Evolutionary conservation across 768 basidiomycete genomes (phyloP).

Genomic region (Tylopilus felleus): DNA sequence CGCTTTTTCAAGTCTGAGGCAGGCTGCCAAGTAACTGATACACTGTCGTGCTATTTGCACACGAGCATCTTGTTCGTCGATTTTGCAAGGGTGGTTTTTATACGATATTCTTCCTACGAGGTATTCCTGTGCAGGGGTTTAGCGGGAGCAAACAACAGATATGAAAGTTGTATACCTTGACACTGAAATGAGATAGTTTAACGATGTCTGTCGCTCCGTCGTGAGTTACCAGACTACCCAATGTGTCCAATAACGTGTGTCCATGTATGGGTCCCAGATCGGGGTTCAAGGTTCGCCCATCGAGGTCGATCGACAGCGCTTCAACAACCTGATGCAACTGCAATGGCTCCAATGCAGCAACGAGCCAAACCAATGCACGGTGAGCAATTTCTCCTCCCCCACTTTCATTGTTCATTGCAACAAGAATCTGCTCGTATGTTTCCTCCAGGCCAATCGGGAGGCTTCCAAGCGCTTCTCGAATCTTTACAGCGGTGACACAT

Average conservation of each 20-base stretch:
- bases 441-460: constrained; percentile 8
- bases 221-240: neutral
- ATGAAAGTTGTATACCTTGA: neutral
- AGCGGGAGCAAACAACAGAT: too few relatives aligned
- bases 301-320: neutral
- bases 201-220: neutral
- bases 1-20: neutral
- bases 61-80: neutral
- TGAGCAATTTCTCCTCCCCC: neutral
- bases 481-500: constrained; percentile 1
- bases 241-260: neutral
- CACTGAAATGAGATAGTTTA: neutral
- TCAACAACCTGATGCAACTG: constrained; percentile 6
- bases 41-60: neutral
- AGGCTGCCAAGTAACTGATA: neutral
- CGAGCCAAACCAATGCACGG: constrained; percentile 6
- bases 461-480: constrained; percentile 1
- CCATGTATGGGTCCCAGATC: neutral
- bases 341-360: constrained; percentile 3
- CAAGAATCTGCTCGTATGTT: constrained; percentile 9
- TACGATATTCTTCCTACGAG: too few relatives aligned
- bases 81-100: neutral
- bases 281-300: neutral
- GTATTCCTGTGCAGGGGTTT: too few relatives aligned
- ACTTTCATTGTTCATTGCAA: neutral